Evolutionary conservation across 2,329 filamentous ascomycete species (phyloP), one percentile per base, ranked within the genome.

Genomic region (Beauveria pseudobassiana): DNA sequence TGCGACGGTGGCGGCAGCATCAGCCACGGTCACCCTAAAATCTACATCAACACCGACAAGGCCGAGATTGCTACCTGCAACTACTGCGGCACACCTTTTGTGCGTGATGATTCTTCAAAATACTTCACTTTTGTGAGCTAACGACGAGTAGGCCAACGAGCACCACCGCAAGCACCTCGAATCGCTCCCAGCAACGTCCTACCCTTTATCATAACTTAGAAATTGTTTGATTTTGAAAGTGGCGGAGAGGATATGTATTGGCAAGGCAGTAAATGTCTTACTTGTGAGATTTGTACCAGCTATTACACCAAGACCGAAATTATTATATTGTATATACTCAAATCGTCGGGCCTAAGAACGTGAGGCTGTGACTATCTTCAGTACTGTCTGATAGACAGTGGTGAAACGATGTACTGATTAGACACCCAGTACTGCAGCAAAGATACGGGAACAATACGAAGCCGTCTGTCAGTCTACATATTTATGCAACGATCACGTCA

Each of bases 1-100:
- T 99, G 95, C 74, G 93, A 98, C 71, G 95, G 95, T 63, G 95
- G 93, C 63, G 93, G 93, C 67, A 53, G 51, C 51, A 88, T 93
- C 50, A 88, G 93, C 38, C 80, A 90, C 61, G 95, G 95, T 49
- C 95, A 99, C 76, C 95, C 95, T 55, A 85, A 86, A 71, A 89
- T 99, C 77, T 99, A 92, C 75, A 99, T 99, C 84, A 99, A 99
- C 78, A 88, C 90, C 67, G 95, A 99, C 78, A 98, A 97, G 82
- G 90, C 95, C 49, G 87, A 98, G 80, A 96, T 99, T 70, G 85
- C 86, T 76, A 81, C 81, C 73, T 99, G 95, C 82, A 88, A 84
- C 71, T 99, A 99, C 80, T 99, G 95, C 74, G 95, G 95, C 59
- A 75, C 95, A 67, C 95, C 95, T 69, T 99, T 87, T 74, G 95